Conservation (phyloP, 1,284 basidiomycete genomes). For the Trichosporon asahii region DNA sequence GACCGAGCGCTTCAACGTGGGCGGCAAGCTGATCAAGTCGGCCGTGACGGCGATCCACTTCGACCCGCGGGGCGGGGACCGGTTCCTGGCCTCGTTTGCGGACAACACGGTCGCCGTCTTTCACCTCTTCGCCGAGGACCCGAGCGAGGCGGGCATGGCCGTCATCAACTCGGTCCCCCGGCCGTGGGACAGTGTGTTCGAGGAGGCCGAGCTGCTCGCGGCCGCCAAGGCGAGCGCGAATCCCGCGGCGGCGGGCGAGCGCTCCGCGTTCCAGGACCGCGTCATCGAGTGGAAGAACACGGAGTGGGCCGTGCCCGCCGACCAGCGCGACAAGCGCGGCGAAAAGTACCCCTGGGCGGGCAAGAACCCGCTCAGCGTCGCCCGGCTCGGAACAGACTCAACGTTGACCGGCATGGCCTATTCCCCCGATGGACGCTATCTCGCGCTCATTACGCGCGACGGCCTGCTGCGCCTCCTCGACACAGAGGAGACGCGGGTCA, state of each 20-base stretch:
- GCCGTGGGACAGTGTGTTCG: conserved; percentile 43
- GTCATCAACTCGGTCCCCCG: conserved; percentile 26
- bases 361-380: conserved; percentile 49
- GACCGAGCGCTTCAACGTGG: conserved; percentile 88
- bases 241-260: conserved; percentile 5
- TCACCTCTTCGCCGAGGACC: conserved; percentile 48
- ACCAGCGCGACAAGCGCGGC: conserved; percentile 34
- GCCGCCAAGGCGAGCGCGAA: conserved; percentile 1
- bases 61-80: conserved; percentile 77
- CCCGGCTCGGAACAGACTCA: conserved; percentile 51
- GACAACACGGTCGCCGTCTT: conserved; percentile 56
- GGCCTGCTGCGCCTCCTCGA: conserved; percentile 84
- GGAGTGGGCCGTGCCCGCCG: conserved; percentile 37
- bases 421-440: conserved; percentile 80
- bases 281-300: conserved; percentile 51
- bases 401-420: conserved; percentile 78
- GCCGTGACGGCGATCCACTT: conserved; percentile 81
- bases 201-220: conserved; percentile 13
- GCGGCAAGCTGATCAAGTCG: conserved; percentile 75
- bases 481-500: conserved; percentile 72
- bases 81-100: conserved; percentile 86
- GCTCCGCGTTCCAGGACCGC: conserved; percentile 22
- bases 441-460: conserved; percentile 82
- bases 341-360: conserved; percentile 45
- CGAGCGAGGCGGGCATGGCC: conserved; percentile 25